Conservation (phyloP, 371 early-diverging fungal species). For the Nematocida minor region DNA sequence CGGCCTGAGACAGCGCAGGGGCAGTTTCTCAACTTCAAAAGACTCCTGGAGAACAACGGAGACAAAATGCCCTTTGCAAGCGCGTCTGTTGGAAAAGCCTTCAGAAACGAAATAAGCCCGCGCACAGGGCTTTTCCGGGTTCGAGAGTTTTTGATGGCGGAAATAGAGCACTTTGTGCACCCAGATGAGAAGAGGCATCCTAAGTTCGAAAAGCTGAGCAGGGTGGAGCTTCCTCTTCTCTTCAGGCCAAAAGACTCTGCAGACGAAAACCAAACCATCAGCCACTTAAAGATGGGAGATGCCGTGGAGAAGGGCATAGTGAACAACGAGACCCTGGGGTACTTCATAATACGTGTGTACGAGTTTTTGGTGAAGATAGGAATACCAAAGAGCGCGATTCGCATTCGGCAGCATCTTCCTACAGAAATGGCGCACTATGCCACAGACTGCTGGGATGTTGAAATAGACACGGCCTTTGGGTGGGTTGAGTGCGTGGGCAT, state of each 20-base stretch:
- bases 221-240: slow-evolving; percentile 72
- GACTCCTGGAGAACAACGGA: slow-evolving; percentile 88
- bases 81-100: slow-evolving; percentile 90
- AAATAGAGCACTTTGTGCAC: slow-evolving; percentile 97
- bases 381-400: slow-evolving; percentile 75
- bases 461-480: slow-evolving; percentile 69
- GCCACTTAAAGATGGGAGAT: slow-evolving; percentile 70
- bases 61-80: slow-evolving; percentile 97
- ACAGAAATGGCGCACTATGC: slow-evolving; percentile 99
- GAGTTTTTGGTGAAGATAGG: slow-evolving; percentile 85
- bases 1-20: slow-evolving; percentile 99
- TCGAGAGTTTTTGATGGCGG: slow-evolving; percentile 97
- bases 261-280: slow-evolving; percentile 23
- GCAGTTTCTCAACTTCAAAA: slow-evolving; percentile 95
- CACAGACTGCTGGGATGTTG: slow-evolving; percentile 74
- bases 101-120: slow-evolving; percentile 98
- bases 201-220: slow-evolving; percentile 76
- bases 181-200: slow-evolving; percentile 83
- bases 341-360: slow-evolving; percentile 89
- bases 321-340: slow-evolving; percentile 92
- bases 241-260: slow-evolving; percentile 59
- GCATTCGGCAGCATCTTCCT: slow-evolving; percentile 95
- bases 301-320: slow-evolving; percentile 79
- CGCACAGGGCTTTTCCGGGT: slow-evolving; percentile 90
- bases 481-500: slow-evolving; percentile 99